Evolutionary conservation across 2,329 filamentous ascomycete species (phyloP).

Genomic region (Sporothrix brunneoviolacea): DNA sequence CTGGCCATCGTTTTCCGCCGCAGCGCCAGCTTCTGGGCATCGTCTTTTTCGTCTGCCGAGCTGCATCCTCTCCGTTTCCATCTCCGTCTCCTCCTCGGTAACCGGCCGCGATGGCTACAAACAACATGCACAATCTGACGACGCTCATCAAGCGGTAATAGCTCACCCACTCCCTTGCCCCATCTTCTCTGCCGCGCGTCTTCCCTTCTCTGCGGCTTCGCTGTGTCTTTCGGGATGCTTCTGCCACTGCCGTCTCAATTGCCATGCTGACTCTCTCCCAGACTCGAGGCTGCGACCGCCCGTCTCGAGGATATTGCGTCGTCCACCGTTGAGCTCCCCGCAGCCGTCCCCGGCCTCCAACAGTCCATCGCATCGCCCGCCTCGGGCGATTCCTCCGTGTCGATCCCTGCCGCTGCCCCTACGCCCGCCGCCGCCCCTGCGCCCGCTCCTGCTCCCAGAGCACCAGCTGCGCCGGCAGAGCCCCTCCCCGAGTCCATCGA

Average conservation of each 20-base stretch:
- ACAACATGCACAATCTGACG: slow-evolving; percentile 91
- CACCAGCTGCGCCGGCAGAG: slow-evolving; percentile 38
- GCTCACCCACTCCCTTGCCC: not conserved
- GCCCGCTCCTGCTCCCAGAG: slow-evolving; percentile 33
- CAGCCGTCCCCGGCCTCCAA: slow-evolving; percentile 40
- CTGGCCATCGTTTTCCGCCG: not conserved
- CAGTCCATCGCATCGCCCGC: slow-evolving; percentile 31
- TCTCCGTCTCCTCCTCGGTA: not conserved
- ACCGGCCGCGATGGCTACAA: slow-evolving; percentile 56
- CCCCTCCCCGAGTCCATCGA: slow-evolving; percentile 70
- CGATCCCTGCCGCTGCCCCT: slow-evolving; percentile 25
- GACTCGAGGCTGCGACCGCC: slow-evolving; percentile 94
- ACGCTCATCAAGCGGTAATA: slow-evolving; percentile 96
- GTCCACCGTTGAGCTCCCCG: slow-evolving; percentile 57
- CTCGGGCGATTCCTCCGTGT: slow-evolving; percentile 24
- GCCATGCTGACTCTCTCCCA: slow-evolving; percentile 47
- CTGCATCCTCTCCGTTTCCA: not conserved
- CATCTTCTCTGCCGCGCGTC: no score
- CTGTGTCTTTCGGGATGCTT: not conserved
- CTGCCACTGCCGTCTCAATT: not conserved
- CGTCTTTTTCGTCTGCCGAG: no score
- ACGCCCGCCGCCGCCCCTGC: slow-evolving; percentile 28
- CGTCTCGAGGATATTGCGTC: slow-evolving; percentile 93
- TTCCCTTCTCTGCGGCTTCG: not conserved
- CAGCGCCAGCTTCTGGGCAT: no score